Base-by-base conservation (phyloP, 2,329 filamentous ascomycete genomes). In the Colletotrichum sp. region DNA sequence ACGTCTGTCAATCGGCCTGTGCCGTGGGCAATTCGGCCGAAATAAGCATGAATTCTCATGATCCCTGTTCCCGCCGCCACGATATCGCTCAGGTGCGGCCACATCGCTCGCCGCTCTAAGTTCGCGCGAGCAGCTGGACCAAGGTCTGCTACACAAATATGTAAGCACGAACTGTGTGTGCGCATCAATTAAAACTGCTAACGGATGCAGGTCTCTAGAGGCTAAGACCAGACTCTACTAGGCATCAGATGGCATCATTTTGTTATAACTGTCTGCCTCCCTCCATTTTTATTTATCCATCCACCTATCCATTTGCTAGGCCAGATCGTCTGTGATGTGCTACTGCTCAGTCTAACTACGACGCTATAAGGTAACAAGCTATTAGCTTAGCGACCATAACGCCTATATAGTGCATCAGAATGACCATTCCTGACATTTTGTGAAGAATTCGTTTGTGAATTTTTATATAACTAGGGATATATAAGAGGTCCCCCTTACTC, bases 1-100 rank as follows among this genome's bases (percentile, higher is more conserved):
- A 28, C 28, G 49, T 24, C 32, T 69, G 49, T 55, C 70, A 62
- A 28, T 59, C 65, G 63, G 64, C 3, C 28, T 73, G 18, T 16
- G 28, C 73, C 70, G 44, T 73, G 39, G 21, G 12, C 68, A 34
- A 55, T 69, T 68, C 70, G 64, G 65, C 44, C 34, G 70, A 73
- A 26, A 65, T 64, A 21, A n/a, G n/a, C 26, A 18, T 24, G n/a
- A 12, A 21, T 8, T 52, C n/a, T 21, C 1, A 0, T 8, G 44
- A 21, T 52, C 44, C 44, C 44, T 52, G 44, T 21, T 13, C 6
- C n/a, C 44, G 44, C 2, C n/a, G n/a, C 44, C 44, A 52, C 44
- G 10, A 52, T 21, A 6, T 21, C 44, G n/a, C 44, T 21, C 44
- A 21, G n/a, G n/a, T 52, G 44, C 44, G 44, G 44, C 44, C 44